Conservation (phyloP, 2,329 filamentous ascomycete species). For the Allantophomopsis lycopodina region DNA sequence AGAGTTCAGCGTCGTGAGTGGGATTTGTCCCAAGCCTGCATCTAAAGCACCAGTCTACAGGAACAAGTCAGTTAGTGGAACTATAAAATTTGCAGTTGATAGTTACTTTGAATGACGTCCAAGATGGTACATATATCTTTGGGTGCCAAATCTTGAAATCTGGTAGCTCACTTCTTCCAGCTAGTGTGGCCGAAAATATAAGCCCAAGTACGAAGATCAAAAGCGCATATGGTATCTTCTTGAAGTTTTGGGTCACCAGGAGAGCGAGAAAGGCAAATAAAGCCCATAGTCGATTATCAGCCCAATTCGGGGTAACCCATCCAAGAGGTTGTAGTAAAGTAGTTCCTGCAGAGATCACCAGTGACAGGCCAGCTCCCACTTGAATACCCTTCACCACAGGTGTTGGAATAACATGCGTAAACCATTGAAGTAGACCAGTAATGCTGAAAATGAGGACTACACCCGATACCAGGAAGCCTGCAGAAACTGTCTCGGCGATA, state of each 20-base stretch:
- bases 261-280: slow-evolving; percentile 60
- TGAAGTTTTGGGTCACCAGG: slow-evolving; percentile 48
- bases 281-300: slow-evolving; percentile 71
- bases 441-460: slow-evolving; percentile 65
- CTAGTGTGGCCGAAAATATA: slow-evolving; percentile 40
- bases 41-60: slow-evolving; percentile 42
- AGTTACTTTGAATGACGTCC: slow-evolving; percentile 12
- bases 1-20: slow-evolving; percentile 84
- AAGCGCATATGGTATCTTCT: slow-evolving; percentile 66
- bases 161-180: slow-evolving; percentile 27
- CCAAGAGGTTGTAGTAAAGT: slow-evolving; percentile 52
- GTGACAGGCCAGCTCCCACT: slow-evolving; percentile 74
- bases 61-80: too few relatives aligned
- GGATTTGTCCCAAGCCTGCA: slow-evolving; percentile 60
- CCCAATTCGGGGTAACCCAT: slow-evolving; percentile 51
- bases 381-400: slow-evolving; percentile 84
- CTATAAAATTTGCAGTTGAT: too few relatives aligned
- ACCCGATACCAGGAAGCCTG: slow-evolving; percentile 65
- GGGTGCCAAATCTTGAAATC: slow-evolving; percentile 48
- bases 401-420: slow-evolving; percentile 45
- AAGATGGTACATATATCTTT: slow-evolving; percentile 28
- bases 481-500: slow-evolving; percentile 61
- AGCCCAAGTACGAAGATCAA: slow-evolving; percentile 57
- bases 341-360: slow-evolving; percentile 65
- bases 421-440: slow-evolving; percentile 65